These are phyloP conservation scores for Geosmithia flava DNA, from an alignment of 2,329 filamentous ascomycete genomes.

Conservation along the genomic window DNA sequence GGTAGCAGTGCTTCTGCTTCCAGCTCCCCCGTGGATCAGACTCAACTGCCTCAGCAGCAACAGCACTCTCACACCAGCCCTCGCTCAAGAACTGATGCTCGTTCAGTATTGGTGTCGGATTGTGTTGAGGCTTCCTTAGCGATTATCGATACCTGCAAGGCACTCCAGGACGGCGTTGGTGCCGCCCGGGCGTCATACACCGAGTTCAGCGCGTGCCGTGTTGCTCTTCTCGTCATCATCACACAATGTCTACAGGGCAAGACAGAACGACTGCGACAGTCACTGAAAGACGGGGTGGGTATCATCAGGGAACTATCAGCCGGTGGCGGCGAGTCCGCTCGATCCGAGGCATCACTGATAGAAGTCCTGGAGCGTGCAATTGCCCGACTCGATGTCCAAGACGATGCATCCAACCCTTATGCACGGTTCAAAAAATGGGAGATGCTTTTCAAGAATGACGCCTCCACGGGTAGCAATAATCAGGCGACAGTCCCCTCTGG, in stretches of 20 bases:
- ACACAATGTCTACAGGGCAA: slow-evolving; percentile 17
- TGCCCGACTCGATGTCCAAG: slow-evolving; percentile 22
- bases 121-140: slow-evolving; percentile 39
- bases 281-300: slow-evolving; percentile 33
- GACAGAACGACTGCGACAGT: slow-evolving; percentile 27
- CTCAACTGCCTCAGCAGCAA: not conserved
- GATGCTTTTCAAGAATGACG: slow-evolving; percentile 1
- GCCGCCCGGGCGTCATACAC: slow-evolving; percentile 42
- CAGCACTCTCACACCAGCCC: not conserved
- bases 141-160: slow-evolving; percentile 35
- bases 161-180: slow-evolving; percentile 35
- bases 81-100: not conserved
- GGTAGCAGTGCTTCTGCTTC: not conserved
- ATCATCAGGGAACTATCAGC: slow-evolving; percentile 41
- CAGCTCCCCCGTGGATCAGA: not conserved
- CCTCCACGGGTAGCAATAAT: not conserved
- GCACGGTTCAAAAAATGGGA: slow-evolving; percentile 8
- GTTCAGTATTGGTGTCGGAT: slow-evolving; percentile 28
- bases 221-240: slow-evolving; percentile 34
- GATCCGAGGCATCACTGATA: slow-evolving; percentile 39
- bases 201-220: slow-evolving; percentile 42
- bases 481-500: not conserved
- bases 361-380: slow-evolving; percentile 33
- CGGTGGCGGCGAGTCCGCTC: slow-evolving; percentile 32
- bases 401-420: not conserved